Evolutionary conservation across 1,284 basidiomycete species (phyloP), one percentile per base, ranked within the genome.

Genomic region (Pseudozyma tsukubaensis): DNA sequence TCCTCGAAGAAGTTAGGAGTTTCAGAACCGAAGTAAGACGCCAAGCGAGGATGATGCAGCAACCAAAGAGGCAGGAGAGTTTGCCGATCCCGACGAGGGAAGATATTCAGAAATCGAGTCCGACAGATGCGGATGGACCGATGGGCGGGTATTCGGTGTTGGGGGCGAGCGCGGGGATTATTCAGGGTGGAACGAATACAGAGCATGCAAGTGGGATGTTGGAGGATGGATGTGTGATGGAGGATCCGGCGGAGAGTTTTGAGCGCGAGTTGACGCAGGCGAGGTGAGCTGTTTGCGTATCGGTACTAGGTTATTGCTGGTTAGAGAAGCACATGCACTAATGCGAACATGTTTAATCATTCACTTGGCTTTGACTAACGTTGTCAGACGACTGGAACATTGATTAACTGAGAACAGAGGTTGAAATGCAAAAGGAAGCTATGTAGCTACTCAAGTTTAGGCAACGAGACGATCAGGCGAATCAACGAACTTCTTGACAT

Each of bases 1-100:
- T 99, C 78, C 90, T 98, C 13, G 90, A 96, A 40, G 96, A 99
- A 86, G 95, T 98, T 40, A 91, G 90, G 68, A 86, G 88, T n/a
- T 97, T 97, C 89, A 89, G 94, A 36, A 88, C 90, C 18, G 91
- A 94, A 82, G 94, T 97, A 3, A 89, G 94, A 21, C 54, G 88
- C 14, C 92, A 81, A 53, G 78, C 79, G 14, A 66, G 76, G 29
- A 58, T 74, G 49, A 51, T 65, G 45, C 62, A 71, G 43, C 75
- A 61, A 50, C 58, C 71, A 16, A 59, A 66, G 51, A 37, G 71
- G 40, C 66, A 70, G 55, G 64, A 62, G 34, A 53, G 56, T 9
- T 53, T 83, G 13, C 82, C 82, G 4, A 77, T 81, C n/a, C 81
- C 83, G 11, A 75, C 76, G 12, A 71, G 82, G 42, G 82, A 79